These are phyloP conservation scores for Rutstroemia sp. DNA, from an alignment of 2,329 filamentous ascomycete species.

Conservation along the genomic window DNA sequence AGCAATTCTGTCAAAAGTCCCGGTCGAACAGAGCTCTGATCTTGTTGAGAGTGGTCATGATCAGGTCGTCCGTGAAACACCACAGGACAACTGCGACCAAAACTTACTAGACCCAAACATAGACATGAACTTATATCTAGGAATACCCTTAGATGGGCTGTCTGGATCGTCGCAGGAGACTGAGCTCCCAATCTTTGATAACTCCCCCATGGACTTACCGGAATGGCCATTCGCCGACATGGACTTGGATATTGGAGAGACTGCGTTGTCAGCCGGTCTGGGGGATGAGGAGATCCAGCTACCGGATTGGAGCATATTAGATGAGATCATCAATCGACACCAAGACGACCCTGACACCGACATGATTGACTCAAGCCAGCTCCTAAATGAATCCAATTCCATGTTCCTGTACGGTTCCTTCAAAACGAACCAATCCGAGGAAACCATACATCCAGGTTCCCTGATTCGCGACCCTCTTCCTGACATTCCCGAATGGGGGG, in stretches of 20 bases:
- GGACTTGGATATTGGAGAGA: neutral
- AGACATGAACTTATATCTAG: no score
- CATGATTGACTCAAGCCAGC: neutral
- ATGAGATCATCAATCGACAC: neutral
- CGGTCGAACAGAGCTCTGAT: neutral
- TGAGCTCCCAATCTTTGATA: neutral
- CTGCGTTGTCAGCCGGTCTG: neutral
- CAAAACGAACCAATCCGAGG: neutral
- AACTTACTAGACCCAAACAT: neutral
- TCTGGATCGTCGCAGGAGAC: neutral
- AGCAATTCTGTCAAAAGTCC: neutral
- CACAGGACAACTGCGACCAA: neutral
- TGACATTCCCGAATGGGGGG: constrained; percentile 1
- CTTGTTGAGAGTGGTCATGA: neutral
- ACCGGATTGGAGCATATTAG: neutral
- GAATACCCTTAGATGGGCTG: neutral
- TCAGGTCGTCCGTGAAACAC: neutral
- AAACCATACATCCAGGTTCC: no score
- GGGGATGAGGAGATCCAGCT: neutral
- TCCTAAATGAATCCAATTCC: neutral
- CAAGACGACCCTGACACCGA: neutral
- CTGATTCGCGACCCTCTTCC: neutral
- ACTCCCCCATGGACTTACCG: neutral
- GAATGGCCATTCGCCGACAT: neutral
- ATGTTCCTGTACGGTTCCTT: neutral